These are phyloP conservation scores for Septoria linicola DNA, from an alignment of 2,329 filamentous ascomycete species.

Conservation along the genomic window DNA sequence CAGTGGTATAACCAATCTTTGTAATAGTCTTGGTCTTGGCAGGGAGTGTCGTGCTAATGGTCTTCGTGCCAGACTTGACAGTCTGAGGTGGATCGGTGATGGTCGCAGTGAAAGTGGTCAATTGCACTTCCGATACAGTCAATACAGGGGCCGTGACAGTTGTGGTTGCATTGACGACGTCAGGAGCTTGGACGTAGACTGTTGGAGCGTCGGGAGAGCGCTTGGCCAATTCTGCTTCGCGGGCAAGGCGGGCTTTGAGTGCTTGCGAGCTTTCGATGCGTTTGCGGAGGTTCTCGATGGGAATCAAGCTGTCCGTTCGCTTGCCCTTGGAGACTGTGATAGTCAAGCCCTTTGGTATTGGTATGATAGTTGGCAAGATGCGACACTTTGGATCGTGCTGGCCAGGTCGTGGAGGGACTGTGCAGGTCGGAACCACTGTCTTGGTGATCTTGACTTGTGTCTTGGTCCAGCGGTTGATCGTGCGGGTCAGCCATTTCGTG, in stretches of 20 bases:
- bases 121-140: slow-evolving; percentile 5
- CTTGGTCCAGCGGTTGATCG: slow-evolving; percentile 34
- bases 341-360: slow-evolving; percentile 21
- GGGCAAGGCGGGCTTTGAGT: slow-evolving; percentile 6
- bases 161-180: slow-evolving; percentile 28
- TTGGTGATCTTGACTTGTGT: slow-evolving; percentile 28
- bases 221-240: slow-evolving; percentile 12
- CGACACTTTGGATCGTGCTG: slow-evolving; percentile 23
- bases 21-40: slow-evolving; percentile 11
- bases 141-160: slow-evolving; percentile 12
- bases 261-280: slow-evolving; percentile 2
- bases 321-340: slow-evolving; percentile 19
- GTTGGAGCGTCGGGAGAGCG: slow-evolving; percentile 41
- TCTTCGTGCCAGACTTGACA: slow-evolving; percentile 8
- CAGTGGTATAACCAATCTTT: slow-evolving; percentile 11
- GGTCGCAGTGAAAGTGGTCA: slow-evolving; percentile 9
- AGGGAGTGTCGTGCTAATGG: slow-evolving; percentile 9
- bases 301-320: slow-evolving; percentile 5
- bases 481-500: slow-evolving; percentile 26
- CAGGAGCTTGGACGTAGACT: slow-evolving; percentile 35
- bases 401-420: slow-evolving; percentile 9
- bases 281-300: slow-evolving; percentile 5
- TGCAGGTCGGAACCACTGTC: slow-evolving; percentile 43
- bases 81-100: slow-evolving; percentile 21
- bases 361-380: slow-evolving; percentile 28